Conservation (phyloP, 441 rosid genomes). For the Omphalea diandra region DNA sequence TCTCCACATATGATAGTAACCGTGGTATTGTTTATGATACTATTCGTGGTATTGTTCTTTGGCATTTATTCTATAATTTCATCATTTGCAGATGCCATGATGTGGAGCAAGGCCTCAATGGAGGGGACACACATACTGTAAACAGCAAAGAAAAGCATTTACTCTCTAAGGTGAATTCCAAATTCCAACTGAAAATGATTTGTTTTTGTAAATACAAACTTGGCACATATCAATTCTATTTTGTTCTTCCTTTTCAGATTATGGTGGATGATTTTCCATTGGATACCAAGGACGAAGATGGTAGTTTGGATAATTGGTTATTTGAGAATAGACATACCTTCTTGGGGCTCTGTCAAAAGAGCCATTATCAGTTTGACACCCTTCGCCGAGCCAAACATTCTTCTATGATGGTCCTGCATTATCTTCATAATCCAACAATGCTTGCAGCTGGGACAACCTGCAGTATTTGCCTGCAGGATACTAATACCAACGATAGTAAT, state of each 20-base stretch:
- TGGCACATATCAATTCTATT: background rate
- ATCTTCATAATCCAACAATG: slow-evolving; percentile 39
- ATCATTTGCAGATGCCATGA: slow-evolving; percentile 58
- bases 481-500: slow-evolving; percentile 15
- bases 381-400: slow-evolving; percentile 78
- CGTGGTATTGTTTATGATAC: background rate
- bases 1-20: background rate
- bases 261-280: slow-evolving; percentile 39
- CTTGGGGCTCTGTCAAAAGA: slow-evolving; percentile 52
- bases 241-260: slow-evolving; percentile 34
- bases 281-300: slow-evolving; percentile 58
- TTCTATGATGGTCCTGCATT: slow-evolving; percentile 76
- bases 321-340: slow-evolving; percentile 61
- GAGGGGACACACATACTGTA: slow-evolving; percentile 31
- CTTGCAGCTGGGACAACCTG: slow-evolving; percentile 27
- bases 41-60: background rate
- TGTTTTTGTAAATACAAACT: background rate
- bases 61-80: background rate
- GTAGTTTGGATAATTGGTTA: slow-evolving; percentile 32
- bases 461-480: slow-evolving; percentile 40
- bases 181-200: slow-evolving; percentile 8
- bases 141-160: slow-evolving; percentile 47
- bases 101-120: slow-evolving; percentile 29
- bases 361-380: slow-evolving; percentile 60
- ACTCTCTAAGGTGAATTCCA: slow-evolving; percentile 48